Base-by-base conservation (phyloP, 2,329 filamentous ascomycete species). In the Domatiomyces catenatus region DNA sequence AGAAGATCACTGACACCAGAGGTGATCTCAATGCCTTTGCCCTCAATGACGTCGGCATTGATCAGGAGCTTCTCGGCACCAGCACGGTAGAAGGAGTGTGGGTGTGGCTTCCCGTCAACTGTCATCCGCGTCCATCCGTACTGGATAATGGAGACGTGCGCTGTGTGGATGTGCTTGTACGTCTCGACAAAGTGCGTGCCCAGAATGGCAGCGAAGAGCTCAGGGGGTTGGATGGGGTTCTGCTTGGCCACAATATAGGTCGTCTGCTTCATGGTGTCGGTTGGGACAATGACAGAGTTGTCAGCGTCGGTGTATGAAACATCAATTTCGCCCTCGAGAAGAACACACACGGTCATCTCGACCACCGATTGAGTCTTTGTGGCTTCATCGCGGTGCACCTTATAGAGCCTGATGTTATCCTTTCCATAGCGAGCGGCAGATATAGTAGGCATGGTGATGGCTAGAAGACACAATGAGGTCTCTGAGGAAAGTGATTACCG, bases 361-460 rank as follows among this genome's bases (percentile, higher is more conserved):
- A 84, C 84, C 59, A 96, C 86, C 6, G 82, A 84, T 69, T 98
- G 90, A 19, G 80, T 74, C 51, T 84, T 84, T 17, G 84, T 83
- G 62, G 80, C 73, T 64, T 80, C 73, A 67, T 96, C 81, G 61
- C 80, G 81, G 63, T 93, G 76, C 63, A 95, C 88, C 71, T 98
- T 98, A 80, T 84, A 94, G 62, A 98, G 80, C 63, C 92, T 89
- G 76, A 98, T 84, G 73, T 98, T 96, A 79, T 96, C 92, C 80
- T 98, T 73, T 59, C 71, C 71, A 60, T 74, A 74, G 52, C 69
- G 69, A 52, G 70, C 69, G 57, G 69, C 66, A 51, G 67, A 61
- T 48, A 74, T 59, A 55, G 63, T 54, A 63, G 73, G 49, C 59
- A 61, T 61, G 18, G 46, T 56, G 48, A 24, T 19, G 43, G 17